A percentile compares a stretch with the other conserved stretches of the same genome.
phyloP scores from a whole-genome alignment of 139 green algal genomes.

The Volvox reticuliferus region DNA sequence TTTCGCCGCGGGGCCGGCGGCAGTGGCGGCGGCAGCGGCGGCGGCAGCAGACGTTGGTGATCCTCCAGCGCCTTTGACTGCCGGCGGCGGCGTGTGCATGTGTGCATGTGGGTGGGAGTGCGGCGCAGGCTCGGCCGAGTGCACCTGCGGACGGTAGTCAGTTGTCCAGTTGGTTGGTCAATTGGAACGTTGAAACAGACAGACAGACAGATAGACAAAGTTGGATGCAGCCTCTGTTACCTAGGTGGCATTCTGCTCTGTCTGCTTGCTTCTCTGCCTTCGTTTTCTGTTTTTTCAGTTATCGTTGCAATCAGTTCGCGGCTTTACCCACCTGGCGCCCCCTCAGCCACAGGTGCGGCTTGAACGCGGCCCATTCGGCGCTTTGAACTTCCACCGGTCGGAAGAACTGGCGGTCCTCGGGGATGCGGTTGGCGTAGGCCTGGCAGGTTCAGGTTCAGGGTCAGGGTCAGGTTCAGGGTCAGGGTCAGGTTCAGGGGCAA shows the following conservation, averaged over 20 bases:
- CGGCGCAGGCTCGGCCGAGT: background rate
- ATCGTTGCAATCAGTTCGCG: too few relatives aligned
- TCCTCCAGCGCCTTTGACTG: background rate
- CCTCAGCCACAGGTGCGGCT: constrained; percentile 44
- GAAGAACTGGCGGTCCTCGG: constrained; percentile 34
- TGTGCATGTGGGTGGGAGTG: background rate
- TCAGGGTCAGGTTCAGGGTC: too few relatives aligned
- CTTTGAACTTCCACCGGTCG: constrained; percentile 15
- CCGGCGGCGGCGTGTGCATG: background rate
- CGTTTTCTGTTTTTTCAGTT: too few relatives aligned
- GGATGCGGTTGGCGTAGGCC: constrained; percentile 35
- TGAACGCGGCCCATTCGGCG: constrained; percentile 15
- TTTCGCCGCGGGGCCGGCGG: too few relatives aligned
- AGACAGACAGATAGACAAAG: too few relatives aligned
- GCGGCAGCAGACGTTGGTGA: background rate
- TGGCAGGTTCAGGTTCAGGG: background rate
- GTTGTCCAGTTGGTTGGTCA: too few relatives aligned
- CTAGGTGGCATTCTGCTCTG: too few relatives aligned
- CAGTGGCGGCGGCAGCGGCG: background rate
- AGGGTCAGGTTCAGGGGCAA: too few relatives aligned
- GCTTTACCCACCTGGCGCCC: background rate
- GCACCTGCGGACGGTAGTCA: background rate
- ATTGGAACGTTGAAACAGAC: too few relatives aligned
- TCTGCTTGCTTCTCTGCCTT: too few relatives aligned
- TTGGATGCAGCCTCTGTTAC: too few relatives aligned